Conservation (phyloP, 805 yeast species). For the Jamesozyma piceae region DNA sequence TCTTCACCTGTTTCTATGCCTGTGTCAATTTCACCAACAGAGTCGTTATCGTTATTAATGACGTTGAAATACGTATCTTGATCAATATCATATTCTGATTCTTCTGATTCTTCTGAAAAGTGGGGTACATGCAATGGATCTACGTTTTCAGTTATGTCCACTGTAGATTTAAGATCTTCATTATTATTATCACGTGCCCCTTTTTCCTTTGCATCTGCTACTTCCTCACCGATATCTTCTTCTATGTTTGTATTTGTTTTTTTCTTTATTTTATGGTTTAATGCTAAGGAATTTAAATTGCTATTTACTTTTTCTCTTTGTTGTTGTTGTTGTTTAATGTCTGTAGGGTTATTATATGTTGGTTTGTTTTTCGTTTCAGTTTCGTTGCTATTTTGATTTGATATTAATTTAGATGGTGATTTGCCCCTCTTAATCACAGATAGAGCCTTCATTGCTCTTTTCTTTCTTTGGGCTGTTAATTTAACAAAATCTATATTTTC, state of each 20-base stretch:
- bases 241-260: background rate
- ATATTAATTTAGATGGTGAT: constrained; percentile 22
- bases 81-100: constrained; percentile 29
- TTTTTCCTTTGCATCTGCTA: constrained; percentile 12
- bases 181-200: background rate
- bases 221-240: constrained; percentile 53
- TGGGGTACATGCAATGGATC: constrained; percentile 23
- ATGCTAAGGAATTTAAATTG: constrained; percentile 19
- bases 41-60: constrained; percentile 25
- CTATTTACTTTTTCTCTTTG: constrained; percentile 29
- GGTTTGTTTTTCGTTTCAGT: constrained; percentile 3
- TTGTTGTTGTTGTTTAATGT: background rate
- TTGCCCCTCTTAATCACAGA: constrained; percentile 28
- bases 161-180: background rate
- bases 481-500: constrained; percentile 65
- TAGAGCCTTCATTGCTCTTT: constrained; percentile 43
- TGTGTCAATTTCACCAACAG: constrained; percentile 27
- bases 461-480: constrained; percentile 59
- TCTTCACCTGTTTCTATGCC: constrained; percentile 29
- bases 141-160: constrained; percentile 8
- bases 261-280: background rate
- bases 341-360: background rate
- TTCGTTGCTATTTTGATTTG: constrained; percentile 1
- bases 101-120: constrained; percentile 27
- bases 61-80: constrained; percentile 27